A percentile compares a stretch with the other conserved stretches of the same genome.
phyloP scores from a whole-genome alignment of 208 protist species.

The Acanthamoeba royreba region DNA sequence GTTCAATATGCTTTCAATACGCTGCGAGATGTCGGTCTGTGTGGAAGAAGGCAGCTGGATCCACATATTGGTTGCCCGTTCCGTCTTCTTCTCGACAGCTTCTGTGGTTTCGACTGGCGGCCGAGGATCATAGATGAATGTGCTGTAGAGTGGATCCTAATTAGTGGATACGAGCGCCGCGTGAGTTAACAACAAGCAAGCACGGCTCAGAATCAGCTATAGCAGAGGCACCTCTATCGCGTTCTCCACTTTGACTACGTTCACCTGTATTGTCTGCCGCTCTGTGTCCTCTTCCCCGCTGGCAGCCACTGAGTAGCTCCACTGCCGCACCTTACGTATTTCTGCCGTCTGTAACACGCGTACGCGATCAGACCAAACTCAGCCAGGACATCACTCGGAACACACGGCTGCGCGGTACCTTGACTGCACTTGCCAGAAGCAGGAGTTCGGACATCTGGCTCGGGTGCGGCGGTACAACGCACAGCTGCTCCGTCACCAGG shows the following conservation, averaged over 20 bases:
- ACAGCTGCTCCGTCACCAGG: background rate
- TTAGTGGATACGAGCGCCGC: too few species aligned
- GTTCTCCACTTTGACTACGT: background rate
- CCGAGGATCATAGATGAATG: background rate
- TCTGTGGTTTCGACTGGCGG: background rate
- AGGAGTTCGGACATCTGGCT: background rate
- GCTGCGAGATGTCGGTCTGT: background rate
- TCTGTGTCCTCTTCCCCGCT: background rate
- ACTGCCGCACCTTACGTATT: background rate
- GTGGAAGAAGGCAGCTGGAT: background rate
- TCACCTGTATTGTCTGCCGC: background rate
- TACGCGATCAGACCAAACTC: too few species aligned
- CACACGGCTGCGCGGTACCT: background rate
- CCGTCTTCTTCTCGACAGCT: background rate
- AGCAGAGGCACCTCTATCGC: background rate
- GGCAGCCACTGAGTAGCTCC: background rate
- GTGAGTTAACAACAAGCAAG: too few species aligned
- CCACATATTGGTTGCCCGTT: background rate
- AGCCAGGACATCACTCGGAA: too few species aligned
- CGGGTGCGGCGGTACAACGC: background rate
- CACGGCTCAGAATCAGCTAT: background rate
- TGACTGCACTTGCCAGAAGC: background rate
- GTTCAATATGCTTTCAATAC: too few species aligned
- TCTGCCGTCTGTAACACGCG: background rate
- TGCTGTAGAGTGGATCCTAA: background rate